Percentiles rank a stretch among this genome's conserved stretches.
Evolutionary conservation across 352 stramenopile species (phyloP).

Genomic region (Pythium angustatum): DNA sequence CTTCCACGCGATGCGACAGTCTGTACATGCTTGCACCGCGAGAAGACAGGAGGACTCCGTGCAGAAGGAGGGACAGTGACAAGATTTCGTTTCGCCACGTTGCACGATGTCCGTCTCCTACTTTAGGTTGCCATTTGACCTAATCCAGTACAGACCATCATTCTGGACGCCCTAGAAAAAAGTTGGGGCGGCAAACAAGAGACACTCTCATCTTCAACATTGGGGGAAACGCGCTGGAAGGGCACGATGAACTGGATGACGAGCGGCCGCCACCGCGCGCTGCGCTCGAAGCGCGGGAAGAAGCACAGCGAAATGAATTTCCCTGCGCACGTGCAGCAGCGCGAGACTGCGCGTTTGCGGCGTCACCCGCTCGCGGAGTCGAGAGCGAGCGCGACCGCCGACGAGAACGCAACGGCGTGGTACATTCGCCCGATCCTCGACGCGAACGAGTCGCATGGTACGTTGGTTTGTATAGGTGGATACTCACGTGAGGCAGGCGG

Average conservation of each 20-base stretch:
- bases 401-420: constrained; percentile 36
- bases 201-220: constrained; percentile 2
- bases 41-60: too few relatives aligned
- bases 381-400: constrained; percentile 3
- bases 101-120: too few relatives aligned
- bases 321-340: constrained; percentile 42
- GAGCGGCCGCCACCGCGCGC: constrained; percentile 51
- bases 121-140: too few relatives aligned
- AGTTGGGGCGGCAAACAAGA: neutral
- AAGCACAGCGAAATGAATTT: constrained; percentile 54
- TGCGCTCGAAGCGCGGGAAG: constrained; percentile 47
- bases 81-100: too few relatives aligned
- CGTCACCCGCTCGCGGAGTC: constrained; percentile 16
- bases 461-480: neutral
- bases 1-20: too few relatives aligned
- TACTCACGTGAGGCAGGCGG: neutral
- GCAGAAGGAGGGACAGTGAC: too few relatives aligned
- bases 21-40: too few relatives aligned
- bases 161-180: neutral
- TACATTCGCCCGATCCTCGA: constrained; percentile 54
- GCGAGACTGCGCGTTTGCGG: constrained; percentile 24
- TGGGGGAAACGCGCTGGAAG: neutral
- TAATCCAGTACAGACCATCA: constrained; percentile 1
- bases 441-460: constrained; percentile 55
- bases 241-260: constrained; percentile 71